Base-by-base conservation (phyloP, 2,329 filamentous ascomycete species). In the Thielaviopsis musarum region DNA sequence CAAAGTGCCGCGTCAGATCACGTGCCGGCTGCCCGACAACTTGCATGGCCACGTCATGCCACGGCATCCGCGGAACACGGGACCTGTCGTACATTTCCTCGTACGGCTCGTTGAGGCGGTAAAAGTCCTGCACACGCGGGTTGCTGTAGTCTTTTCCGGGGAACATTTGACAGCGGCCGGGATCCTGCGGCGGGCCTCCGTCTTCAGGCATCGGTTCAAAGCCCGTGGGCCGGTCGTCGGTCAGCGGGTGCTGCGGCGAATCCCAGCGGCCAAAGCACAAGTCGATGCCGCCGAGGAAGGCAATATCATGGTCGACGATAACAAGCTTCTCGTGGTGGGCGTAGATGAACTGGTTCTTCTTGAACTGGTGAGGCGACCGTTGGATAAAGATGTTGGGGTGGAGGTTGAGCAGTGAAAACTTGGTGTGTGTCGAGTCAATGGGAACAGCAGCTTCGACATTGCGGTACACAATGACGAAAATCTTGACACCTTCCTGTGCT, bases 301-400 rank as follows among this genome's bases (percentile, higher is more conserved):
- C 93, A 56, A 97, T 83, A 58, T 91, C 93, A 67, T 97, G 93
- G 69, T 98, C 93, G 19, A 98, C 87, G 49, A 98, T 83, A 67
- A 90, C 91, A n/a, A 98, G 80, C 72, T 98, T 98, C 70, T 98
- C 93, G 71, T 98, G 93, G 69, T 98, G 93, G 1, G 93, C 93
- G 77, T 94, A 98, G 76, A 98, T 98, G 74, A 98, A 98, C 53
- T 95, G 95, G 67, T 97, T 97, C 73, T 98, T 95, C 67, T 95
- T 88, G 72, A 97, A 91, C 71, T 98, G 93, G 66, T 98, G 96
- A 0, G 93, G 93, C 2, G 93, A 97, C 66, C 93, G 79, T 69
- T 97, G 90, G 15, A 98, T 90, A 66, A 95, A 95, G 63, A 98
- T 84, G 69, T 98, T 98, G 21, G 90, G 90, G 66, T 97, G 91